Percentiles rank a stretch among this genome's conserved stretches.
Evolutionary conservation across 2,329 filamentous ascomycete genomes (phyloP).

Genomic region (Cordyceps cateniannulata): DNA sequence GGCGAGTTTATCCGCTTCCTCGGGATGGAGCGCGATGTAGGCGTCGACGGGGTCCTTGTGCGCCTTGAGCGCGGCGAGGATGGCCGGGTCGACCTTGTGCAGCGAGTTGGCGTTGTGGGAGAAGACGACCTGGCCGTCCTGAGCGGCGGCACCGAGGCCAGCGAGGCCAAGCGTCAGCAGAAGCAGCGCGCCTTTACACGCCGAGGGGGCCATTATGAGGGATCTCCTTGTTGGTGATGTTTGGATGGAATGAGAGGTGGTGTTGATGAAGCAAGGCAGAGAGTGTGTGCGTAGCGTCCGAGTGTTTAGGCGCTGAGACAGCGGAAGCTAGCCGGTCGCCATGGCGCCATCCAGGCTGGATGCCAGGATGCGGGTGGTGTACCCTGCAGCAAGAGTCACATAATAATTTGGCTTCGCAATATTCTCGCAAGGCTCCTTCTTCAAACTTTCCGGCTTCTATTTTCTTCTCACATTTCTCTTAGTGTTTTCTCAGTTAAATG

Average conservation of each 20-base stretch:
- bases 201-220: not conserved
- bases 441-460: no score
- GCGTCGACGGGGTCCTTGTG: slow-evolving; percentile 26
- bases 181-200: not conserved
- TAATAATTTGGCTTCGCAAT: not conserved
- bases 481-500: not conserved
- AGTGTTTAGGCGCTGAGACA: not conserved
- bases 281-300: not conserved
- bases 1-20: slow-evolving; percentile 20
- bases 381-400: not conserved
- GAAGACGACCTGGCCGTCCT: slow-evolving; percentile 15
- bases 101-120: slow-evolving; percentile 7
- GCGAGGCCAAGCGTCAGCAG: slow-evolving; percentile 2
- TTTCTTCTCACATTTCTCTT: not conserved
- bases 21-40: slow-evolving; percentile 21
- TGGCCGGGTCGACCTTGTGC: slow-evolving; percentile 18
- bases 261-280: not conserved
- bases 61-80: slow-evolving; percentile 20
- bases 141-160: slow-evolving; percentile 9
- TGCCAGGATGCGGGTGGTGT: not conserved
- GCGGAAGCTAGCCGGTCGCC: not conserved
- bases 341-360: not conserved
- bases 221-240: not conserved
- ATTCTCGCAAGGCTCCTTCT: not conserved
- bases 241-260: not conserved